Percentiles rank a stretch among this genome's conserved stretches.
phyloP scores from a whole-genome alignment of 2,329 filamentous ascomycete genomes.

The Nigrospora osmanthi region DNA sequence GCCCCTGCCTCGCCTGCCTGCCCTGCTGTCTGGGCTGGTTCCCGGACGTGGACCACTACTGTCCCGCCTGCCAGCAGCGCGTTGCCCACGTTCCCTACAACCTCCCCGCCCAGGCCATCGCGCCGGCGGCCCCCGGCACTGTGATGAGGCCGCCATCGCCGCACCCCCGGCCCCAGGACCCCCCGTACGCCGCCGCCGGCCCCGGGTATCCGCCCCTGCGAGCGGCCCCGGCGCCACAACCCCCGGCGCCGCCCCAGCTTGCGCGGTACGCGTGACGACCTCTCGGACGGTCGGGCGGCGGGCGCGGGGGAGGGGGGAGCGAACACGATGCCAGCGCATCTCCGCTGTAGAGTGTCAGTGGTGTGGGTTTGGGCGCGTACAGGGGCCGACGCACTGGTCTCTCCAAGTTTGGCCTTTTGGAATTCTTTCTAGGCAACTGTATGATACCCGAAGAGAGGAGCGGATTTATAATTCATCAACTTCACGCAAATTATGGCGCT shows the following conservation, averaged over 20 bases:
- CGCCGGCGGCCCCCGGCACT: neutral
- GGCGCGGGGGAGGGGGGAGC: too few species aligned
- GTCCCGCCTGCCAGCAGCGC: neutral
- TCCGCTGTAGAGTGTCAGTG: too few species aligned
- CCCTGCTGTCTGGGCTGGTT: conserved; percentile 6
- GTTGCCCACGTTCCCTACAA: neutral
- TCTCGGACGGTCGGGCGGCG: too few species aligned
- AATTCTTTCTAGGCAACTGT: too few species aligned
- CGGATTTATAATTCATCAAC: too few species aligned
- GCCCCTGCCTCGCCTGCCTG: conserved; percentile 5
- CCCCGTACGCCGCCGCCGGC: neutral
- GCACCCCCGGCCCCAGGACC: neutral
- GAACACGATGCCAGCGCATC: too few species aligned
- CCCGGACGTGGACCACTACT: conserved; percentile 1
- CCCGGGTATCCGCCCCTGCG: neutral
- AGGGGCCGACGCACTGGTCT: too few species aligned
- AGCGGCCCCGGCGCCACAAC: neutral
- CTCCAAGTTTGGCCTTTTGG: too few species aligned
- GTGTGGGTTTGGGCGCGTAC: too few species aligned
- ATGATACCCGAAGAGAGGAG: too few species aligned
- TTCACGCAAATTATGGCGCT: too few species aligned
- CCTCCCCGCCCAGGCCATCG: neutral
- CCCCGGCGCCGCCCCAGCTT: neutral
- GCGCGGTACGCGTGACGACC: neutral
- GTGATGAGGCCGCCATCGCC: too few species aligned